Evolutionary conservation across 2,329 filamentous ascomycete genomes (phyloP), one percentile per base, ranked within the genome.

Genomic region (Elsinoe necatrix): DNA sequence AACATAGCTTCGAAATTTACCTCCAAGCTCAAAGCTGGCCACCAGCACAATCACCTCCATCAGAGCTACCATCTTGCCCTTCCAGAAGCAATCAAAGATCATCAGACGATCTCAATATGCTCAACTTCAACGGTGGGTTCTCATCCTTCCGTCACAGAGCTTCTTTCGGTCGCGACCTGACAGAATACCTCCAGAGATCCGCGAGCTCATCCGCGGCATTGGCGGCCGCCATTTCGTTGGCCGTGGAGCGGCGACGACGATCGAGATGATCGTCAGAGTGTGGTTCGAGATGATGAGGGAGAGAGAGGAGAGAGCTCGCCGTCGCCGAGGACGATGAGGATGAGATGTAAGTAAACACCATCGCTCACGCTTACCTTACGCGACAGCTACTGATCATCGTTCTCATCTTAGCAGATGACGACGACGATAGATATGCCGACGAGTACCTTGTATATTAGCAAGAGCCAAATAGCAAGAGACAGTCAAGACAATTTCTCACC

Each of bases 241-340:
- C 23, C n/a, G 23, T n/a, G 25, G 45, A 21, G 45, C n/a, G 25
- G 27, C 25, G 18, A 21, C 25, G 45, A 34, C 45, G 45, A 50
- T 50, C 12, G 14, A 50, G 23, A 50, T 50, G 45, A 31, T 50
- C 45, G 41, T 45, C 20, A 45, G 41, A 45, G 41, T 25, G 25
- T 45, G 41, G 41, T 34, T 3, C 9, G 45, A 31, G 45, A 34
- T 50, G 25, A 50, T 50, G 45, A 11, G 27, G 27, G 27, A 31
- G 45, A 50, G 45, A 20, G 27, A 50, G 25, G 45, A 50, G 25
- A 50, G 16, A 34, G 16, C 25, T 31, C n/a, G 11, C 25, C 12
- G 45, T 34, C 25, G 45, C 25, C 14, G 16, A 31, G 31, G 45
- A 31, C 18, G n/a, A 16, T 11, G 25, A 50, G 23, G 9, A 27